Evolutionary conservation across 306 rosid species (phyloP).

Genomic region (Quercus ilex): DNA sequence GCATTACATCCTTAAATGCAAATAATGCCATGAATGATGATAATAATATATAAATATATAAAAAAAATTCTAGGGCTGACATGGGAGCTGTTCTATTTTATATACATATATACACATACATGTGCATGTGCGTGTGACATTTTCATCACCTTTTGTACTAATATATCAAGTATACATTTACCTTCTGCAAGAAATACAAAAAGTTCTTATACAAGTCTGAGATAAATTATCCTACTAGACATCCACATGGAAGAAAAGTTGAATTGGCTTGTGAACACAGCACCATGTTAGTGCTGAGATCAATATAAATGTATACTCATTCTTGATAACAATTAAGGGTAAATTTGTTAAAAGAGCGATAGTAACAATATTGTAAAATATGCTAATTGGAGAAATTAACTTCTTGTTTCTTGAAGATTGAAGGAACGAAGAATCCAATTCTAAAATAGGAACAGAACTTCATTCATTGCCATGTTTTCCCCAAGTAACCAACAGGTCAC

Average conservation of each 20-base stretch:
- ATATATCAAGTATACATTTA: not conserved
- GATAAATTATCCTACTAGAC: not conserved
- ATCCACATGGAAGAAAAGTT: too few species aligned
- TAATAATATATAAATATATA: too few species aligned
- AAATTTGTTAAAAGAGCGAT: not conserved
- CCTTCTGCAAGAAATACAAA: not conserved
- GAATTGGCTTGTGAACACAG: too few species aligned
- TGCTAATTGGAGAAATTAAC: not conserved
- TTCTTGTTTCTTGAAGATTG: not conserved
- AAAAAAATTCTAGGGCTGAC: too few species aligned
- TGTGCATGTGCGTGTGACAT: too few species aligned
- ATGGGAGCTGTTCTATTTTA: too few species aligned
- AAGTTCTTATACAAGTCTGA: not conserved
- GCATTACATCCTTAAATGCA: too few species aligned
- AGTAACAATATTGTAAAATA: not conserved
- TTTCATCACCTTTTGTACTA: too few species aligned
- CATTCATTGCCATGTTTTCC: not conserved
- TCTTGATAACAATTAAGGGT: not conserved
- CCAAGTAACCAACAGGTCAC: not conserved
- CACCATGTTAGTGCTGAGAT: too few species aligned
- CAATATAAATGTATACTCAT: not conserved
- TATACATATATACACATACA: too few species aligned
- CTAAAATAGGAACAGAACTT: not conserved
- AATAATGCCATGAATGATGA: too few species aligned
- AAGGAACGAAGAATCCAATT: not conserved